Conservation (phyloP, 2,329 filamentous ascomycete genomes). For the Gyromitra esculenta region DNA sequence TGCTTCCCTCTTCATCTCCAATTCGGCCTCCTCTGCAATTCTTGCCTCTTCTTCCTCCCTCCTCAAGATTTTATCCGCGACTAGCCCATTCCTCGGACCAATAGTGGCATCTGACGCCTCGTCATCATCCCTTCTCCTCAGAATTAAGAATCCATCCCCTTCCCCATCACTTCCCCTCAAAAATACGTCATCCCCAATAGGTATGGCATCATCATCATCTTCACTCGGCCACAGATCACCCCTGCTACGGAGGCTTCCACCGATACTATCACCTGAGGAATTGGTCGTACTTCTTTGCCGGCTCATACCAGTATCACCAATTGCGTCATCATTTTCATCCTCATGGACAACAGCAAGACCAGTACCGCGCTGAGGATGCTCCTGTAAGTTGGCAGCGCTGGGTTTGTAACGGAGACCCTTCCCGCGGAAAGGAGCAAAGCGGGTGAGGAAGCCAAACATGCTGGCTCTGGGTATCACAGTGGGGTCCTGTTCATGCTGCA, state of each 20-base stretch:
- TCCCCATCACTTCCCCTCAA: slow-evolving; percentile 59
- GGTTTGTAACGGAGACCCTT: slow-evolving; percentile 71
- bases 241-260: slow-evolving; percentile 71
- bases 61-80: slow-evolving; percentile 67
- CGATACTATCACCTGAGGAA: slow-evolving; percentile 67
- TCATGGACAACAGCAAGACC: slow-evolving; percentile 55
- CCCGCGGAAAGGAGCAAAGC: slow-evolving; percentile 71
- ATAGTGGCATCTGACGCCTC: slow-evolving; percentile 65
- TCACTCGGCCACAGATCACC: slow-evolving; percentile 75
- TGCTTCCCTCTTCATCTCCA: slow-evolving; percentile 66
- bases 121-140: slow-evolving; percentile 67
- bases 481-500: slow-evolving; percentile 64
- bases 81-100: slow-evolving; percentile 65
- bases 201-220: slow-evolving; percentile 74
- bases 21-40: slow-evolving; percentile 67
- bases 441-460: slow-evolving; percentile 70
- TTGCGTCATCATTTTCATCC: slow-evolving; percentile 61
- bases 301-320: slow-evolving; percentile 61
- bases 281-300: slow-evolving; percentile 68
- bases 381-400: slow-evolving; percentile 72
- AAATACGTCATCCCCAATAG: slow-evolving; percentile 71
- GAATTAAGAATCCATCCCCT: slow-evolving; percentile 43
- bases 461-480: slow-evolving; percentile 71
- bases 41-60: slow-evolving; percentile 68
- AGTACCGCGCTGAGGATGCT: slow-evolving; percentile 64